Base-by-base conservation (phyloP, 2,329 filamentous ascomycete genomes). In the Pseudogymnoascus sp. region DNA sequence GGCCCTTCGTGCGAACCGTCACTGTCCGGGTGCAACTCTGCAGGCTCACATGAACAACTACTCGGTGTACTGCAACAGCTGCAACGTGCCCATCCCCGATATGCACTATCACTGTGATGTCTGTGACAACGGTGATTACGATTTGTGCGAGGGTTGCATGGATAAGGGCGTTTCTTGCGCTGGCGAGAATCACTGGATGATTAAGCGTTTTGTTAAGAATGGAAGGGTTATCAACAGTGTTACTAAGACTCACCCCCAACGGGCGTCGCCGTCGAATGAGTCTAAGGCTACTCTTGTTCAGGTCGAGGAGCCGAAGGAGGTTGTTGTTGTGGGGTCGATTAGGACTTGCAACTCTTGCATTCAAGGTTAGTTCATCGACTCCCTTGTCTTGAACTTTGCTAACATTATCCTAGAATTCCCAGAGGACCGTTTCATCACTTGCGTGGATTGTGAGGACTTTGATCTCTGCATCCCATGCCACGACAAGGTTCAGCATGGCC, bases 61-160 rank as follows among this genome's bases (percentile, higher is more conserved):
- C 76, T 89, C 90, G 11, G 92, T 99, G 50, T 96, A 90, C 80
- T 99, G 95, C 84, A 97, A 99, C 78, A 83, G 85, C 74, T 99
- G 95, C 76, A 88, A 91, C 69, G 81, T 80, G 66, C 84, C 87
- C 44, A 91, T 97, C 71, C 84, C 88, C 28, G 87, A 91, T 69
- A 84, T 86, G 61, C 93, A 99, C 77, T 99, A 90, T 76, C 95
- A 99, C 78, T 99, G 96, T 80, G 90, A 90, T 68, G 90, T 89
- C 64, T 99, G 95, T 74, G 91, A 97, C 68, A 85, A 89, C 64
- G 95, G 93, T 42, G 95, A 99, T 75, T 99, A 93, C 71, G 95
- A 99, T 73, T 84, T 99, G 31, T 99, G 96, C 80, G 83, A 87
- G 67, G 76, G 80, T 5, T 99, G 95, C 71, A 85, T 97, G 59